Evolutionary conservation across 129 eudicot genomes (phyloP).

Genomic region (Chrysanthemum makinoi): DNA sequence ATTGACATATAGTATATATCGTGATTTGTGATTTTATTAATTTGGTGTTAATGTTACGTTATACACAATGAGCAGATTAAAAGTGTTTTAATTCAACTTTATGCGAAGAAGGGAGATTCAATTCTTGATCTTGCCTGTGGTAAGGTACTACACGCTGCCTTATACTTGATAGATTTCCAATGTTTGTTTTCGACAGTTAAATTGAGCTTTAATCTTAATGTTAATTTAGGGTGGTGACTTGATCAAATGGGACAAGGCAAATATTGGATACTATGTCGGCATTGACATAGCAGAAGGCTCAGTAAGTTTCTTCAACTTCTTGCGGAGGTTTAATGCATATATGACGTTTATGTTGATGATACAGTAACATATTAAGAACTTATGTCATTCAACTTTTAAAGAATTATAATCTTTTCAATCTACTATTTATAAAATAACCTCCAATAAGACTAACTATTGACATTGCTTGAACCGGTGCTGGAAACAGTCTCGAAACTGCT

Average conservation of each 20-base stretch:
- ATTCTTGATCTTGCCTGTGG: slow-evolving; percentile 99
- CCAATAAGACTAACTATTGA: background rate
- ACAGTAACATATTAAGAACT: background rate
- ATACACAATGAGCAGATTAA: slow-evolving; percentile 57
- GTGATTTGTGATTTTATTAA: background rate
- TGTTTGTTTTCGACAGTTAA: slow-evolving; percentile 3
- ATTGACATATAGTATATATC: background rate
- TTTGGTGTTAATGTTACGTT: slow-evolving; percentile 3
- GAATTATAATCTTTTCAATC: background rate
- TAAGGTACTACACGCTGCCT: slow-evolving; percentile 55
- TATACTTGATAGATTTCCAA: slow-evolving; percentile 11
- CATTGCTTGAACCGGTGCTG: too few species aligned
- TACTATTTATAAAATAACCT: background rate
- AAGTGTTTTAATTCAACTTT: slow-evolving; percentile 91
- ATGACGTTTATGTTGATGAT: background rate
- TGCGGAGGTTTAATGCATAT: background rate
- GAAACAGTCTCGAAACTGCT: too few species aligned
- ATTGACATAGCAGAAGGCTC: slow-evolving; percentile 98
- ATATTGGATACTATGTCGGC: slow-evolving; percentile 91
- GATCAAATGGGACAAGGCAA: slow-evolving; percentile 99
- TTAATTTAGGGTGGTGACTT: slow-evolving; percentile 87
- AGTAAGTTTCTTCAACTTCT: slow-evolving; percentile 38
- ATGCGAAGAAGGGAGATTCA: slow-evolving; percentile 78
- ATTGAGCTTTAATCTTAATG: slow-evolving; percentile 14
- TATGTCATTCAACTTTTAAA: background rate